These are phyloP conservation scores for Apiospora malaysiana DNA, from an alignment of 2,329 filamentous ascomycete genomes.

Conservation along the genomic window DNA sequence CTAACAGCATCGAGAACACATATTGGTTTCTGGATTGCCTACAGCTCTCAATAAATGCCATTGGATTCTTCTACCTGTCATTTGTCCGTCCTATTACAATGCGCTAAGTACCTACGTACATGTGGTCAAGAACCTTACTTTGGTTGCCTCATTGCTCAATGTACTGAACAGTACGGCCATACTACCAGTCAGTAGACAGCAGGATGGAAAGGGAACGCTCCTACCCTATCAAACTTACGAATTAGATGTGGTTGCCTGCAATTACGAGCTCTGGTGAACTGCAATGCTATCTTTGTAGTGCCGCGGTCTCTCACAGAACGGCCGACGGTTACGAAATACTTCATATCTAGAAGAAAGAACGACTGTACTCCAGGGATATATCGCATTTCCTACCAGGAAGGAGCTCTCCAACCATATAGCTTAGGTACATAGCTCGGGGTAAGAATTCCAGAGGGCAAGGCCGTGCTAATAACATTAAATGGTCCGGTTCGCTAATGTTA, in stretches of 20 bases:
- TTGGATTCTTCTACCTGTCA: too few relatives aligned
- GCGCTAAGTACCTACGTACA: too few relatives aligned
- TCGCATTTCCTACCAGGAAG: background rate
- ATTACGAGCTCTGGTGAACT: background rate
- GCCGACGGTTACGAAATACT: background rate
- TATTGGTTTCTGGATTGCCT: background rate
- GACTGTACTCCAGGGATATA: background rate
- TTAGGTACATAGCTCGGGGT: background rate
- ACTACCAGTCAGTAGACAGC: background rate
- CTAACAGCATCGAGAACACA: background rate
- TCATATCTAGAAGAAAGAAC: background rate
- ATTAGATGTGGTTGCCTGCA: too few relatives aligned
- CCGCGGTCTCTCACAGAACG: background rate
- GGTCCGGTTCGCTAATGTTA: background rate
- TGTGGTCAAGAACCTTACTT: too few relatives aligned
- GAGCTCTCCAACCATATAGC: background rate
- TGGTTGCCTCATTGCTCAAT: too few relatives aligned
- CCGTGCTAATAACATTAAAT: background rate
- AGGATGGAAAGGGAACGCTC: background rate
- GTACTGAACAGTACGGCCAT: background rate
- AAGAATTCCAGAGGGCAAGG: background rate
- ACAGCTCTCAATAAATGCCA: background rate
- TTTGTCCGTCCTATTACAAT: background rate
- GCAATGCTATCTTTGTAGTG: background rate
- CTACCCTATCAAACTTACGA: background rate